A percentile compares a stretch with the other conserved stretches of the same genome.
phyloP scores from a whole-genome alignment of 2,329 filamentous ascomycete genomes.

The Fusarium napiforme region DNA sequence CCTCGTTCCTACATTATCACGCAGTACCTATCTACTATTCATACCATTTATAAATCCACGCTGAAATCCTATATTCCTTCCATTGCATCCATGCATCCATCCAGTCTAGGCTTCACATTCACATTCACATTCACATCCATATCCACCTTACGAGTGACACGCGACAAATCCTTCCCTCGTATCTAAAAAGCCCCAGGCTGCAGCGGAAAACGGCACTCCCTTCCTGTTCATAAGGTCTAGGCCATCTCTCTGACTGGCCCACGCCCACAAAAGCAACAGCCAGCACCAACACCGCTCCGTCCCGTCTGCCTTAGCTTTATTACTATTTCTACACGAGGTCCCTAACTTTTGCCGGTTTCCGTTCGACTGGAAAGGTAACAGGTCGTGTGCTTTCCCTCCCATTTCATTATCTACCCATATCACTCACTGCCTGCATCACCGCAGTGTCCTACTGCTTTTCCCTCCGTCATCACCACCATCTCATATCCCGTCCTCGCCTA shows the following conservation, averaged over 20 bases:
- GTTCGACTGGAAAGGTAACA: conserved; percentile 50
- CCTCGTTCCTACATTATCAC: not conserved
- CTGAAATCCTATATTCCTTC: not conserved
- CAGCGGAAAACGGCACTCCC: conserved; percentile 26
- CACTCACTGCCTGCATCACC: not conserved
- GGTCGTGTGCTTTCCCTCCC: conserved; percentile 51
- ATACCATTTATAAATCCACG: not conserved
- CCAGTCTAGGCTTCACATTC: not conserved
- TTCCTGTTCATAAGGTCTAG: conserved; percentile 43
- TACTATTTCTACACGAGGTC: conserved; percentile 20
- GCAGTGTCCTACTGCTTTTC: conserved; percentile 2
- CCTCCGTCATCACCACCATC: conserved; percentile 4
- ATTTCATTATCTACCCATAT: conserved; percentile 9
- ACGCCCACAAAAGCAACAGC: conserved; percentile 43
- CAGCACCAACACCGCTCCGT: conserved; percentile 22
- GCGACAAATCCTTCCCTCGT: conserved; percentile 23
- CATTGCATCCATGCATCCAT: not conserved
- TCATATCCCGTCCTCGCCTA: conserved; percentile 19
- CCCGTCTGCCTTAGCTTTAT: conserved; percentile 26
- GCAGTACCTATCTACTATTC: not conserved
- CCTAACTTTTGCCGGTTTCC: conserved; percentile 8
- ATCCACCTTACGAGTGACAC: conserved; percentile 22
- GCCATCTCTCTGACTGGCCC: conserved; percentile 46
- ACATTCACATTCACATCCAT: not conserved
- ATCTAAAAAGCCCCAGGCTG: conserved; percentile 22